phyloP scores from a whole-genome alignment of 768 basidiomycete genomes.

The Stropharia rugosoannulata region DNA sequence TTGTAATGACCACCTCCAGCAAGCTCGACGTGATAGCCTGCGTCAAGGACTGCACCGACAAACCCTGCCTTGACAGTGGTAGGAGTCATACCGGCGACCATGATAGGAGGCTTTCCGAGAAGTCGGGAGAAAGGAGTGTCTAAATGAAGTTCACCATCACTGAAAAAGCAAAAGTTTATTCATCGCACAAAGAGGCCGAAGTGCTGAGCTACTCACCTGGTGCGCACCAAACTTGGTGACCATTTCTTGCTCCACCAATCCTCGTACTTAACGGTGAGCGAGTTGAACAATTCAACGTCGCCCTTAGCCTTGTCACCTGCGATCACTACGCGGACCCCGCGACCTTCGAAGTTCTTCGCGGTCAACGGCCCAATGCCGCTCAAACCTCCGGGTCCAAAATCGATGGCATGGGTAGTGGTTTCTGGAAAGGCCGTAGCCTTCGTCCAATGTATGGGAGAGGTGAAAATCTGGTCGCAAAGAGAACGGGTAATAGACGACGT shows the following conservation, averaged over 20 bases:
- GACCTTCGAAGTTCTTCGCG: conserved; percentile 87
- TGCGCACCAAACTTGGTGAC: conserved; percentile 83
- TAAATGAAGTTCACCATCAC: conserved; percentile 89
- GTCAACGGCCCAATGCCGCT: conserved; percentile 93
- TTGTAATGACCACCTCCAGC: conserved; percentile 99
- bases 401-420: conserved; percentile 89
- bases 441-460: conserved; percentile 88
- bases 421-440: conserved; percentile 89
- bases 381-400: conserved; percentile 94
- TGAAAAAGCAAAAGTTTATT: conserved; percentile 27
- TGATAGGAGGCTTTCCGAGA: conserved; percentile 94
- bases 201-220: conserved; percentile 60
- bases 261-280: conserved; percentile 66
- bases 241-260: conserved; percentile 92
- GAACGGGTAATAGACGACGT: conserved; percentile 79
- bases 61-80: conserved; percentile 95
- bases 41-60: conserved; percentile 88
- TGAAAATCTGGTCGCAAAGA: conserved; percentile 93
- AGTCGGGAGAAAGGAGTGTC: conserved; percentile 97
- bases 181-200: background rate
- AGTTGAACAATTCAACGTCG: conserved; percentile 81
- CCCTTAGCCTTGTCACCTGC: conserved; percentile 90
- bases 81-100: conserved; percentile 99
- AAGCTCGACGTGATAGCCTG: conserved; percentile 95
- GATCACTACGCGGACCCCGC: conserved; percentile 88